Conservation (phyloP, 192 early-diverging fungal genomes). For the Phycomyces blakesleeanus region DNA sequence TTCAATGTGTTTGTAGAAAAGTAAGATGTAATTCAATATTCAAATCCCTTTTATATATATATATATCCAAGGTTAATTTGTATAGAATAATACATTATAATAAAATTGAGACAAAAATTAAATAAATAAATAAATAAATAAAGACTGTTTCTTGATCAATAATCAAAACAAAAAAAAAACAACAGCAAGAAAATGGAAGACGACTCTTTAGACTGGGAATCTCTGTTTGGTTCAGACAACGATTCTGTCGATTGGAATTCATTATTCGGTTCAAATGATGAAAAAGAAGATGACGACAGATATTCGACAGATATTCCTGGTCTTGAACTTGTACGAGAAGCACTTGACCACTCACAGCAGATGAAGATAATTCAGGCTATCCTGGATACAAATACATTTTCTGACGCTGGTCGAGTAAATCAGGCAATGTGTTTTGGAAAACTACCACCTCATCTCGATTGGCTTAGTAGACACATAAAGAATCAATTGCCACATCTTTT, state of each 20-base stretch:
- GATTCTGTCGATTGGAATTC: constrained; percentile 13
- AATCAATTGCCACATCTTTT: constrained; percentile 17
- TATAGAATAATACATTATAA: no score
- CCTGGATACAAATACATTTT: constrained; percentile 25
- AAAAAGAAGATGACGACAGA: no score
- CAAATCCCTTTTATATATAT: no score
- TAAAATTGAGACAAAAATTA: no score
- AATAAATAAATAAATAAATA: no score
- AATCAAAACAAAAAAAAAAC: not conserved
- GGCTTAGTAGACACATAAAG: constrained; percentile 16
- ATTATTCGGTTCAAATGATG: constrained; percentile 19
- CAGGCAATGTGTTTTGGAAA: constrained; percentile 51
- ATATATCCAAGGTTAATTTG: no score
- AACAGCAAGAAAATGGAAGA: no score
- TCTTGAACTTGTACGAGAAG: constrained; percentile 16
- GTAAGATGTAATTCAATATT: no score
- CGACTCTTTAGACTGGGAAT: not conserved
- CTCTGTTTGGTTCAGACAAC: constrained; percentile 9
- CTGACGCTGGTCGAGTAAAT: constrained; percentile 15
- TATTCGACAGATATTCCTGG: constrained; percentile 22
- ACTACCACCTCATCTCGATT: constrained; percentile 30
- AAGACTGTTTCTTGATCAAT: not conserved
- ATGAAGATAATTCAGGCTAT: constrained; percentile 22
- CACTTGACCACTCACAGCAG: constrained; percentile 33
- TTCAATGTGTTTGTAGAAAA: no score